Percentiles rank a stretch among this genome's conserved stretches.
phyloP scores from a whole-genome alignment of 2,329 filamentous ascomycete genomes.

The Pochonia chlamydosporia region DNA sequence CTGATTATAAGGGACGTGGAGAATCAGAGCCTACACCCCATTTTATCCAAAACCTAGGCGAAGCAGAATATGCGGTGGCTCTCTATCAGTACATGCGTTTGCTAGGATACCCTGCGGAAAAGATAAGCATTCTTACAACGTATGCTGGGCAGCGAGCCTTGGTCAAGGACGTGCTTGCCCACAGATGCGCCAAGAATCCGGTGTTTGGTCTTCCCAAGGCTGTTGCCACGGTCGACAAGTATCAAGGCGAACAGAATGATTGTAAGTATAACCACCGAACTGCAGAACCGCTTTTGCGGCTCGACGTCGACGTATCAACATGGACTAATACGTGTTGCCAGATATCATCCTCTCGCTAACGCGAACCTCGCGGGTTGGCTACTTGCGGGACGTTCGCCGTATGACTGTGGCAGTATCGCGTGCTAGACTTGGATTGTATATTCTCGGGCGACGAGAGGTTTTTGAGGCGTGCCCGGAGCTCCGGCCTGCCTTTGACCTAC shows the following conservation, averaged over 20 bases:
- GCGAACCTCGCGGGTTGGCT: conserved; percentile 81
- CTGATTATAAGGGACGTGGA: conserved; percentile 84
- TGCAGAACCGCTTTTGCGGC: not conserved
- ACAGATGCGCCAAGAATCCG: conserved; percentile 75
- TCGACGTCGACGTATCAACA: not conserved
- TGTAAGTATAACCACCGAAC: conserved; percentile 54
- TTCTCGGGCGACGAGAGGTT: conserved; percentile 80
- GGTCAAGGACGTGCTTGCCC: conserved; percentile 77
- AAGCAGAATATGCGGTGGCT: conserved; percentile 94
- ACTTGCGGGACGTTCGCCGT: conserved; percentile 86
- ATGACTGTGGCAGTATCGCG: conserved; percentile 93
- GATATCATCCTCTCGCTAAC: conserved; percentile 92
- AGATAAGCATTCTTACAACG: conserved; percentile 85
- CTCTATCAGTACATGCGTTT: conserved; percentile 97
- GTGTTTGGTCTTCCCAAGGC: conserved; percentile 86
- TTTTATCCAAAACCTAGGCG: conserved; percentile 93
- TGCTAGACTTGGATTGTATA: conserved; percentile 84
- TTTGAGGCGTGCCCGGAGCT: conserved; percentile 89
- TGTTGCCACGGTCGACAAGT: conserved; percentile 95
- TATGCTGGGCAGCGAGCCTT: conserved; percentile 90
- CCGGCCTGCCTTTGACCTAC: conserved; percentile 73
- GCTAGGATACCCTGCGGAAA: conserved; percentile 77
- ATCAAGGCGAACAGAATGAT: conserved; percentile 98
- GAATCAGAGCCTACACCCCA: conserved; percentile 88
- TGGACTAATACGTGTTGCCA: conserved; percentile 25